These are phyloP conservation scores for Blastobotrys indianensis DNA, from an alignment of 1,139 yeast species.

Conservation along the genomic window DNA sequence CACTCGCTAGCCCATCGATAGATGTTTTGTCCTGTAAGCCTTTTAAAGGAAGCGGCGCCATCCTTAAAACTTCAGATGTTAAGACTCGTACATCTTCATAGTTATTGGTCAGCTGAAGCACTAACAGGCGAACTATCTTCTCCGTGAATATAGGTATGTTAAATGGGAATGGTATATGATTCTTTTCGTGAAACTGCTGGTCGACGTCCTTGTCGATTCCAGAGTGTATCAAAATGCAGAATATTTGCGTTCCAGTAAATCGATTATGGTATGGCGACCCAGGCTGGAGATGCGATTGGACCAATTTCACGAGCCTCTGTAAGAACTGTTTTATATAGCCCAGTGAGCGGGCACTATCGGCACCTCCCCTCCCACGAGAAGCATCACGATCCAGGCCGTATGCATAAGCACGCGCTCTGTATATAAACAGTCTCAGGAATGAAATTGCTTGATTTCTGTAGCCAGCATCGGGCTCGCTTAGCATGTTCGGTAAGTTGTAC, in stretches of 20 bases:
- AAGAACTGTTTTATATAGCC: conserved; percentile 36
- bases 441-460: conserved; percentile 60
- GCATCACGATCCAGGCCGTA: conserved; percentile 39
- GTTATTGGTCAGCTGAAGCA: conserved; percentile 60
- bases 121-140: conserved; percentile 41
- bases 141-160: conserved; percentile 40
- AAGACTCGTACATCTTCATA: conserved; percentile 67
- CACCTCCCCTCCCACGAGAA: conserved; percentile 40
- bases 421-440: conserved; percentile 51
- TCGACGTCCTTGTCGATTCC: conserved; percentile 50
- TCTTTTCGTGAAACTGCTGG: conserved; percentile 36
- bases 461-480: conserved; percentile 61
- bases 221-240: conserved; percentile 45
- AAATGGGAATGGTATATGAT: conserved; percentile 41
- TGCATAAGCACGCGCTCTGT: conserved; percentile 61
- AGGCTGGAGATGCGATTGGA: conserved; percentile 48
- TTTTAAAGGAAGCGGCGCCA: conserved; percentile 40
- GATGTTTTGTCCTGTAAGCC: conserved; percentile 23
- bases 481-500: conserved; percentile 42
- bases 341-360: background rate
- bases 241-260: conserved; percentile 46
- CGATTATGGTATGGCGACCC: conserved; percentile 65
- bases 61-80: conserved; percentile 45
- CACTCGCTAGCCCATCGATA: conserved; percentile 31
- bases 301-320: conserved; percentile 38